Conservation (phyloP, 345 rosid species). For the Melaleuca alternifolia region DNA sequence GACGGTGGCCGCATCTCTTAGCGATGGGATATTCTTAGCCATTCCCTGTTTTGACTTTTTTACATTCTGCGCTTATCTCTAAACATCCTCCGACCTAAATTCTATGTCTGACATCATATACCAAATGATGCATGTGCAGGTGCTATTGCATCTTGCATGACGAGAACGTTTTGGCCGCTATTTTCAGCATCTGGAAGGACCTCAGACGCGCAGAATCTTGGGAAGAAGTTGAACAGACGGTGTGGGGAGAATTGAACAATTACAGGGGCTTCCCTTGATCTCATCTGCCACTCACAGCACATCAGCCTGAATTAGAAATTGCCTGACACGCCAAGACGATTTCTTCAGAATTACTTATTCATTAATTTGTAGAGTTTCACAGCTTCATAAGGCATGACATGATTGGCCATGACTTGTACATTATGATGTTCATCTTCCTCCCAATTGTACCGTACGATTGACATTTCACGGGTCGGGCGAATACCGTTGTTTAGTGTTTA, state of each 20-base stretch:
- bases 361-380: background rate
- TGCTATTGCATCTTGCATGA: constrained; percentile 86
- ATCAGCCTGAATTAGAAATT: background rate
- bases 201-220: constrained; percentile 52
- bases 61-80: background rate
- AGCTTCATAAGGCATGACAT: background rate
- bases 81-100: background rate
- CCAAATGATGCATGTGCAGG: constrained; percentile 30
- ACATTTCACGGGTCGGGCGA: background rate
- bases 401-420: background rate
- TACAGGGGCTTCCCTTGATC: constrained; percentile 8
- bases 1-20: background rate
- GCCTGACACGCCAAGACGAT: background rate
- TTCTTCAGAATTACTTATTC: background rate
- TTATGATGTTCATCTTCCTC: no score
- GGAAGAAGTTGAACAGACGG: constrained; percentile 76
- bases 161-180: constrained; percentile 76
- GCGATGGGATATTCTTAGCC: background rate
- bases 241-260: constrained; percentile 69
- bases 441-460: background rate
- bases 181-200: constrained; percentile 70
- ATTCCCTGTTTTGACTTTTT: background rate
- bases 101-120: background rate
- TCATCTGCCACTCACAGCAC: background rate
- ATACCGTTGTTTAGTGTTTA: background rate